Percentiles rank a stretch among this genome's conserved stretches.
Conservation (phyloP, 306 rosid species). For the Cicer cuneatum region DNA sequence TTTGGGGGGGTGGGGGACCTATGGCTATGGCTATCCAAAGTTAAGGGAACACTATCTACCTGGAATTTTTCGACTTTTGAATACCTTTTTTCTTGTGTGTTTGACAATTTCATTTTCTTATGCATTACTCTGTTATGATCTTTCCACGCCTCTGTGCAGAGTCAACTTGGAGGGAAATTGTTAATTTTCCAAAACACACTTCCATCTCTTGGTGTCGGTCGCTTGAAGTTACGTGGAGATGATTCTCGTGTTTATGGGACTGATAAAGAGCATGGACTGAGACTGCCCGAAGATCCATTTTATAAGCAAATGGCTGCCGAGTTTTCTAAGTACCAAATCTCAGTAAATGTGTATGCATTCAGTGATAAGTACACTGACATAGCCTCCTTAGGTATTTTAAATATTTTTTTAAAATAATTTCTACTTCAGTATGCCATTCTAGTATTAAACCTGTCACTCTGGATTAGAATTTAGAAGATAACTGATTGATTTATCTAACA, state of each 20-base stretch:
- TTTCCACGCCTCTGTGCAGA: constrained; percentile 59
- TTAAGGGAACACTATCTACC: constrained; percentile 11
- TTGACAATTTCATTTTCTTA: constrained; percentile 30
- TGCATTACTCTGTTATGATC: constrained; percentile 38
- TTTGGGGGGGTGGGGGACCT: constrained; percentile 22
- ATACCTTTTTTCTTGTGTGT: constrained; percentile 29
- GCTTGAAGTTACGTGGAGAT: constrained; percentile 95
- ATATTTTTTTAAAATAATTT: constrained; percentile 28
- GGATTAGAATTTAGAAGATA: constrained; percentile 27
- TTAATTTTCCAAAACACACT: constrained; percentile 92
- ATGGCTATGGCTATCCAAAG: constrained; percentile 26
- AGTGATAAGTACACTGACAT: constrained; percentile 99
- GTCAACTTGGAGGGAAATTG: constrained; percentile 94
- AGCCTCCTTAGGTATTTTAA: constrained; percentile 81
- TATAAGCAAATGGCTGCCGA: constrained; percentile 99
- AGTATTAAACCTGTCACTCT: constrained; percentile 25
- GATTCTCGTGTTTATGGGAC: constrained; percentile 94
- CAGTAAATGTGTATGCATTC: constrained; percentile 80
- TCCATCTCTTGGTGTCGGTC: constrained; percentile 98
- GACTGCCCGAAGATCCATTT: constrained; percentile 96
- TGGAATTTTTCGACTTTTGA: constrained; percentile 20
- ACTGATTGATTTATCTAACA: constrained; percentile 34
- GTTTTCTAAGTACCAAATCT: constrained; percentile 91
- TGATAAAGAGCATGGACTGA: constrained; percentile 83
- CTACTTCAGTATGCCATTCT: constrained; percentile 1